phyloP scores from a whole-genome alignment of 169 alveolate genomes.

The Plasmodium chabaudi region DNA sequence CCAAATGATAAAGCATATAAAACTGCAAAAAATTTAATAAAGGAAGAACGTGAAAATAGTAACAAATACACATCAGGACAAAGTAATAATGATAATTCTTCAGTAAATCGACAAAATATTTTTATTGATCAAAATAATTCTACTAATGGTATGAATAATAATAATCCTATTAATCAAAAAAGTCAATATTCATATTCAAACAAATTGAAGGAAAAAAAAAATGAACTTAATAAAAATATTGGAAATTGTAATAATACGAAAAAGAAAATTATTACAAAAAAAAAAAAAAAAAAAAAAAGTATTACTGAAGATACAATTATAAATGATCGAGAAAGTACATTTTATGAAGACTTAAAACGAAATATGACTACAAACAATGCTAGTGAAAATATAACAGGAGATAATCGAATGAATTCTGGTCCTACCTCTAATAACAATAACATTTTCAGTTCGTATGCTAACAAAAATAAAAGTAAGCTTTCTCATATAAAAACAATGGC shows the following conservation, averaged over 20 bases:
- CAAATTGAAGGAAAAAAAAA: constrained; percentile 1
- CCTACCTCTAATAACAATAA: neutral
- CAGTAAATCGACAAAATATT: no score
- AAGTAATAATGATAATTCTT: no score
- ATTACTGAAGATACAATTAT: constrained; percentile 24
- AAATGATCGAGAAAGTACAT: constrained; percentile 16
- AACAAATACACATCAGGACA: no score
- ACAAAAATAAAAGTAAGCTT: neutral
- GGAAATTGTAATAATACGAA: constrained; percentile 6
- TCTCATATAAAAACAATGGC: neutral
- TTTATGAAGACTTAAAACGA: neutral
- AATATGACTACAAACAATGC: neutral
- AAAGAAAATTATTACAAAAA: constrained; percentile 16
- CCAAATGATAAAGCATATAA: no score
- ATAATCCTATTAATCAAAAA: no score
- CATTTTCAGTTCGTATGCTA: neutral
- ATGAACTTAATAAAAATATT: constrained; percentile 1
- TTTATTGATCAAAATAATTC: no score
- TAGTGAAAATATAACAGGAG: no score
- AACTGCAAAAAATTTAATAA: no score
- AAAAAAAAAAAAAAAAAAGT: constrained; percentile 45
- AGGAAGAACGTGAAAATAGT: no score
- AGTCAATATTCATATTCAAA: no score
- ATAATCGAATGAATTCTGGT: neutral
- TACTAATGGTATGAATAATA: no score